A percentile compares a stretch with the other conserved stretches of the same genome.
phyloP scores from a whole-genome alignment of 2,329 filamentous ascomycete genomes.

The Geosmithia putterillii region DNA sequence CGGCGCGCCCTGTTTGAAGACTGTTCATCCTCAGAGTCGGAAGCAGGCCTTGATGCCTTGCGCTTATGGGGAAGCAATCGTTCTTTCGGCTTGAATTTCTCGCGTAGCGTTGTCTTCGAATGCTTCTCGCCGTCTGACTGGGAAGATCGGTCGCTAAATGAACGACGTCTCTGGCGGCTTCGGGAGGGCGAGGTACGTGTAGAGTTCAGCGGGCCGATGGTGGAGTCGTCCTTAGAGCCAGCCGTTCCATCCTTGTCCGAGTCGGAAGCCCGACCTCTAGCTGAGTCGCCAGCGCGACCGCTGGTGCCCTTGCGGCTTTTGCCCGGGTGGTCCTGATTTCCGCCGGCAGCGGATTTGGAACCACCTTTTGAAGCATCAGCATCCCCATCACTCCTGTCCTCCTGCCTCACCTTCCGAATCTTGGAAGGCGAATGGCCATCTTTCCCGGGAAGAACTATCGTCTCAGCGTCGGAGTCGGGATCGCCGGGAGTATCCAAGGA shows the following conservation, averaged over 20 bases:
- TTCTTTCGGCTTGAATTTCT: conserved; percentile 35
- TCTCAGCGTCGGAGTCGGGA: conserved; percentile 60
- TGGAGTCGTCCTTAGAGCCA: conserved; percentile 38
- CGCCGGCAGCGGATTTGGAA: background rate
- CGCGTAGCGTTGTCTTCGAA: conserved; percentile 28
- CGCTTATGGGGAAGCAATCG: conserved; percentile 36
- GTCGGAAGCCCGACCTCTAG: conserved; percentile 33
- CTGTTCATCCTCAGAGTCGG: conserved; percentile 42
- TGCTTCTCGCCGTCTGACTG: conserved; percentile 43
- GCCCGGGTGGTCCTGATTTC: background rate
- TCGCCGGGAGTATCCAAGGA: conserved; percentile 31
- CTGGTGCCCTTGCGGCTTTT: conserved; percentile 1
- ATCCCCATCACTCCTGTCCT: conserved; percentile 48
- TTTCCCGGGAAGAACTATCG: conserved; percentile 55
- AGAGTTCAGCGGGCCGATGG: conserved; percentile 37
- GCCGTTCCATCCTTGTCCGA: conserved; percentile 20
- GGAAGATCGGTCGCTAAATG: conserved; percentile 20
- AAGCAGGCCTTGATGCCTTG: conserved; percentile 40
- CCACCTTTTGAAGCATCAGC: conserved; percentile 14
- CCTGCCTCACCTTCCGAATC: conserved; percentile 51
- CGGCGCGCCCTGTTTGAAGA: conserved; percentile 42
- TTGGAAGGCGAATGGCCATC: conserved; percentile 53
- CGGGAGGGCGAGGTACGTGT: conserved; percentile 42
- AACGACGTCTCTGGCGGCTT: conserved; percentile 4
- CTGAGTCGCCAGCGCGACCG: conserved; percentile 10